Evolutionary conservation across 768 basidiomycete species (phyloP), one percentile per base, ranked within the genome.

Genomic region (Pulveroboletus frians): DNA sequence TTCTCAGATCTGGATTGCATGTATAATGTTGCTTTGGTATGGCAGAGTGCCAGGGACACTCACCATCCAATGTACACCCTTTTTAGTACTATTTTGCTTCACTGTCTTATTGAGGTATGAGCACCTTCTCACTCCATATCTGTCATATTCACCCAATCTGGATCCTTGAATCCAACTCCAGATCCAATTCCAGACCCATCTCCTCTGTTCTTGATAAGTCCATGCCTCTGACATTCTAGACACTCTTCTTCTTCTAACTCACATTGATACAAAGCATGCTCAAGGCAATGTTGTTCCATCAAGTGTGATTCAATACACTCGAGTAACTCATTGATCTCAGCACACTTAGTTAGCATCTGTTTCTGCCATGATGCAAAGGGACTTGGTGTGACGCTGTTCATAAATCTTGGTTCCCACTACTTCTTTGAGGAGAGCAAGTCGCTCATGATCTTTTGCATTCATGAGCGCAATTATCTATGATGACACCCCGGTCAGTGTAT

Each of bases 321-420:
- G 17, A 97, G 77, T 9, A 96, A 71, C 56, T 97, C 94, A 58
- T 77, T 82, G 54, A 99, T 96, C 69, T 97, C 98, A 13, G 79
- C 74, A 9, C 92, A 84, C 61, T 97, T 97, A 5, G 87, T 97
- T 97, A 5, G 87, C 78, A 56, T 95, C 92, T 41, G 96, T 98
- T 64, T 97, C 95, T 26, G 91, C 81, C 90, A 98, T 96, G 64
- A 98, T 93, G 46, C 89, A 84, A n/a, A 94, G 73, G 5, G 90
- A 93, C 65, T 99, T 96, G 1, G 87, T 57, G 14, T 95, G 81
- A 40, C 94, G 84, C 62, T 95, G 88, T 69, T 99, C 96, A 62
- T 99, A 99, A 1, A 98, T 92, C 59, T 96, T 92, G 0, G 96
- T 99, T 3, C 96, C 96, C 0, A 95, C 96, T 0, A 99, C 94